Conservation (phyloP, 495 filamentous ascomycete genomes). For the Penicillium cinerascens region DNA sequence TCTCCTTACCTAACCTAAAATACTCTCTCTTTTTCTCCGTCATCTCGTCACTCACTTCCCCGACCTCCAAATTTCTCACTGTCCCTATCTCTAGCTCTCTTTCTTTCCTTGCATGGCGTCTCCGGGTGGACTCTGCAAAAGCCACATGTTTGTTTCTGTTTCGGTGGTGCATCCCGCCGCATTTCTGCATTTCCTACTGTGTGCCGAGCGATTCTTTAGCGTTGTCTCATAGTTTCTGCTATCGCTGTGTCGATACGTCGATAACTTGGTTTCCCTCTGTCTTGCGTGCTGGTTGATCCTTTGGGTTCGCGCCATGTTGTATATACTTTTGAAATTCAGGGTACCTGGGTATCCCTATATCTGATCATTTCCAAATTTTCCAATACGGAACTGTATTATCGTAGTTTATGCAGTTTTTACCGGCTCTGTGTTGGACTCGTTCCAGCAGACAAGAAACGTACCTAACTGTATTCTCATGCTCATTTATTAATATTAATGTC, state of each 20-base stretch:
- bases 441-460: too few species aligned
- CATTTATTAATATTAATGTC: too few species aligned
- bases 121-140: slow-evolving; percentile 15
- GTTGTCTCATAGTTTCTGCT: slow-evolving; percentile 10
- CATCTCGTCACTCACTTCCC: neutral
- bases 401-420: neutral
- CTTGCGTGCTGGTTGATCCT: neutral
- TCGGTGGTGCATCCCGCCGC: slow-evolving; percentile 1
- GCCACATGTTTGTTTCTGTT: neutral
- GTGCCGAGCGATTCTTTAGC: slow-evolving; percentile 20
- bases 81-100: too few species aligned
- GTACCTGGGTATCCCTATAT: neutral
- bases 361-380: neutral
- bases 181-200: slow-evolving; percentile 8
- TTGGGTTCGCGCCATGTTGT: neutral
- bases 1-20: neutral
- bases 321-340: slow-evolving; percentile 6
- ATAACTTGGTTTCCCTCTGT: neutral
- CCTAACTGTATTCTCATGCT: too few species aligned
- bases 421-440: neutral
- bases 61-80: neutral
- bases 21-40: slow-evolving; percentile 1
- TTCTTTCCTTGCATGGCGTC: slow-evolving; percentile 17
- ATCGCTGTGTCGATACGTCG: slow-evolving; percentile 2
- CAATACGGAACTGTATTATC: too few species aligned